Percentiles rank a stretch among this genome's conserved stretches.
Evolutionary conservation across 1,284 basidiomycete species (phyloP).

Genomic region (Ustilago xerochloae): DNA sequence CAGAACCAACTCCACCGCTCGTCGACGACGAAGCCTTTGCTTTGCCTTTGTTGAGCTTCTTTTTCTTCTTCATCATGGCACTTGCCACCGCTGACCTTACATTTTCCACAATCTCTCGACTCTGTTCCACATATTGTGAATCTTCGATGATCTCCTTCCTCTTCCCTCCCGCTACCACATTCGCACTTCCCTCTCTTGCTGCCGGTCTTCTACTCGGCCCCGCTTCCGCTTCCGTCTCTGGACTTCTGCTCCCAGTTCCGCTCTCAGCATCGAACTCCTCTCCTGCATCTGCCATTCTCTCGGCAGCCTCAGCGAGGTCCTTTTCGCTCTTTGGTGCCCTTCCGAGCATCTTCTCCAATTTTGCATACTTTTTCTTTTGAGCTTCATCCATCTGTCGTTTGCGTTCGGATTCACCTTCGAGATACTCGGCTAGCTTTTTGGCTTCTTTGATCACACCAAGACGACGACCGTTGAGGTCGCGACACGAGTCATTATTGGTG

Average conservation of each 20-base stretch:
- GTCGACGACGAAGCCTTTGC: constrained; percentile 7
- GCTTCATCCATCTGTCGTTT: constrained; percentile 75
- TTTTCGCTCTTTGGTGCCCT: constrained; percentile 53
- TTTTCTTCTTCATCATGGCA: constrained; percentile 57
- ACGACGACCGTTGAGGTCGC: constrained; percentile 88
- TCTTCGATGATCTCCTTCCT: constrained; percentile 83
- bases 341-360: constrained; percentile 75
- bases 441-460: constrained; percentile 96
- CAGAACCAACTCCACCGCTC: not conserved
- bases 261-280: constrained; percentile 53
- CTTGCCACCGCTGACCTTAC: constrained; percentile 87
- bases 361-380: constrained; percentile 82
- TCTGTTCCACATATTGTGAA: constrained; percentile 90
- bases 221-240: constrained; percentile 22
- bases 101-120: constrained; percentile 87
- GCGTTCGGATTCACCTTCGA: constrained; percentile 85
- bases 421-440: constrained; percentile 89
- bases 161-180: constrained; percentile 75
- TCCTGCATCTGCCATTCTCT: constrained; percentile 59
- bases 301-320: constrained; percentile 67
- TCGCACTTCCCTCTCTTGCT: not conserved
- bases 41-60: constrained; percentile 42
- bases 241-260: constrained; percentile 18
- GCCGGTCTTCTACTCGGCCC: constrained; percentile 7
- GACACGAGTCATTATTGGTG: constrained; percentile 89